Conservation (phyloP, 768 basidiomycete species). For the Leucocoprinus leucothites region DNA sequence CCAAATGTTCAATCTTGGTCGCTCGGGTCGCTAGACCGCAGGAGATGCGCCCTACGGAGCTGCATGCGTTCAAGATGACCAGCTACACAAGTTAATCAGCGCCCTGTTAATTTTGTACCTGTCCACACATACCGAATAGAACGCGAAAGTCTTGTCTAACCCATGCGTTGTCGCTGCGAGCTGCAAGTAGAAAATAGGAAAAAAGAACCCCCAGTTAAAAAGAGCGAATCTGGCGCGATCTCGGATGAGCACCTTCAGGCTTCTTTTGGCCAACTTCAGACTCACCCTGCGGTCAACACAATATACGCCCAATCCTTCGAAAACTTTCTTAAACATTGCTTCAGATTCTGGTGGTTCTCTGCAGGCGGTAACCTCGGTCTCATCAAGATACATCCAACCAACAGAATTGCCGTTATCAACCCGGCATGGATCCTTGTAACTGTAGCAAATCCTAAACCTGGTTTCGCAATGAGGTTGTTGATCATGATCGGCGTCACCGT, state of each 20-base stretch:
- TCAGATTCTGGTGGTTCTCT: conserved; percentile 16
- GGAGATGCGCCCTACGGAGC: neutral
- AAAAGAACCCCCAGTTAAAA: conserved; percentile 25
- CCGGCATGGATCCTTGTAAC: conserved; percentile 12
- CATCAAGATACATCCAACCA: conserved; percentile 26
- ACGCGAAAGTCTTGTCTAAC: conserved; percentile 25
- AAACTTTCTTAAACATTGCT: conserved; percentile 11
- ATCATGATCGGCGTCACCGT: conserved; percentile 45
- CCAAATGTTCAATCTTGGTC: neutral
- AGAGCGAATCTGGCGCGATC: conserved; percentile 2
- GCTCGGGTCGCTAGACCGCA: neutral
- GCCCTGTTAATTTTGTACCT: neutral
- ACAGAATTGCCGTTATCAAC: conserved; percentile 7
- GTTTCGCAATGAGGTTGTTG: conserved; percentile 36
- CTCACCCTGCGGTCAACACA: conserved; percentile 14
- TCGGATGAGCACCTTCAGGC: too few relatives aligned
- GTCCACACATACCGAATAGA: conserved; percentile 21
- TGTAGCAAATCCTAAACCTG: conserved; percentile 24
- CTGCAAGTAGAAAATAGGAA: conserved; percentile 37
- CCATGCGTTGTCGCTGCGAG: conserved; percentile 30
- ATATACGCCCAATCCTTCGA: conserved; percentile 17
- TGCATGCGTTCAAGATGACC: conserved; percentile 1
- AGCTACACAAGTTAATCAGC: neutral
- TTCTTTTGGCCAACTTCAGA: neutral
- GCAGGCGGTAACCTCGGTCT: conserved; percentile 23